Evolutionary conservation across 441 rosid genomes (phyloP).

Genomic region (Biscutella laevigata): DNA sequence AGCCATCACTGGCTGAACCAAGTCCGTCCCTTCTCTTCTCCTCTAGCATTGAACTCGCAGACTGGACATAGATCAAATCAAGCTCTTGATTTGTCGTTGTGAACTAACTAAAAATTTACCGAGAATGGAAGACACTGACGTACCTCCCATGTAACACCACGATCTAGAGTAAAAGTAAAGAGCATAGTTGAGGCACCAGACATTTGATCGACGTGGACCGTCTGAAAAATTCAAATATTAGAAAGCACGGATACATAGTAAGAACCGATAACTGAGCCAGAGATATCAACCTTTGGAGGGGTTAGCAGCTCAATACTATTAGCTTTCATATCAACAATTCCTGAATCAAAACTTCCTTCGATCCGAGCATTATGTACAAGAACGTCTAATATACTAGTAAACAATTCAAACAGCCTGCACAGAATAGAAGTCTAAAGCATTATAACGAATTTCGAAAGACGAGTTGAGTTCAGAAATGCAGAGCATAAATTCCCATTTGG

Average conservation of each 20-base stretch:
- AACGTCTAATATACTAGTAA: slow-evolving; percentile 81
- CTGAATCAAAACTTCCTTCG: slow-evolving; percentile 91
- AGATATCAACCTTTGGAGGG: slow-evolving; percentile 64
- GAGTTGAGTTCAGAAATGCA: background rate
- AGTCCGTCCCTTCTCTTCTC: slow-evolving; percentile 79
- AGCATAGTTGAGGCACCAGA: slow-evolving; percentile 91
- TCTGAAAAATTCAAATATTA: slow-evolving; percentile 43
- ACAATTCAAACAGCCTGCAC: slow-evolving; percentile 86
- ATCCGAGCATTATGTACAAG: slow-evolving; percentile 88
- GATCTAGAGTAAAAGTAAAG: slow-evolving; percentile 82
- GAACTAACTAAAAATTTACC: slow-evolving; percentile 7
- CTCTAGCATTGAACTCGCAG: slow-evolving; percentile 68
- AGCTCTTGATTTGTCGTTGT: background rate
- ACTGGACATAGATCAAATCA: slow-evolving; percentile 35
- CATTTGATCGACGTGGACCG: slow-evolving; percentile 91
- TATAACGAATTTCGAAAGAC: slow-evolving; percentile 2
- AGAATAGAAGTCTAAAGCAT: slow-evolving; percentile 10
- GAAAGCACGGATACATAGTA: slow-evolving; percentile 5
- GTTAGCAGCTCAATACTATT: slow-evolving; percentile 67
- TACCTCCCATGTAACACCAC: slow-evolving; percentile 97
- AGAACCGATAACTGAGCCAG: slow-evolving; percentile 18
- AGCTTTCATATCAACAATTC: slow-evolving; percentile 95
- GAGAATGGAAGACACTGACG: background rate
- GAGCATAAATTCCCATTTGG: slow-evolving; percentile 5
- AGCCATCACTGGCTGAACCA: slow-evolving; percentile 77